A percentile compares a stretch with the other conserved stretches of the same genome.
Conservation (phyloP, 2,329 filamentous ascomycete species). For the Aspergillus japonicus region DNA sequence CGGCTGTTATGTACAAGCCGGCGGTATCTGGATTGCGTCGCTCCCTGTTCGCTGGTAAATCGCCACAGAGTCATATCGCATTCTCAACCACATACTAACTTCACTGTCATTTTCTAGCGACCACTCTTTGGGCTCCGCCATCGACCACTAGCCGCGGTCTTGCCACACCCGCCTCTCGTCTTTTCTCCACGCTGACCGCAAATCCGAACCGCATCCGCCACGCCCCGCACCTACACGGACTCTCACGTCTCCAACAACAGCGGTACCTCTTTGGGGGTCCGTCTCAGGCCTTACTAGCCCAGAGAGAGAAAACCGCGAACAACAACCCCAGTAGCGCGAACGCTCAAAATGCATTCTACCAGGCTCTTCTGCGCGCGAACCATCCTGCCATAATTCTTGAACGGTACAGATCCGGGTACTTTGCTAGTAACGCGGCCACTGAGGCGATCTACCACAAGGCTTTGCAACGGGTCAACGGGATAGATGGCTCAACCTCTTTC, state of each 20-base stretch:
- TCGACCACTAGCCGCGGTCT: conserved; percentile 19
- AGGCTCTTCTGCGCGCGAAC: conserved; percentile 82
- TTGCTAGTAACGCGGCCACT: conserved; percentile 74
- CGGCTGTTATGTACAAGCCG: conserved; percentile 19
- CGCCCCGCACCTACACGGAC: conserved; percentile 22
- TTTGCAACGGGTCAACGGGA: conserved; percentile 59
- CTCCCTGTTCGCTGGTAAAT: conserved; percentile 24
- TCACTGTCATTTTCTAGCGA: conserved; percentile 13
- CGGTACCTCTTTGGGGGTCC: conserved; percentile 42
- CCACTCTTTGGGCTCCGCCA: conserved; percentile 18
- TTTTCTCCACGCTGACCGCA: conserved; percentile 35
- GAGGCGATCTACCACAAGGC: conserved; percentile 78
- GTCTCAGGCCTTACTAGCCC: conserved; percentile 66
- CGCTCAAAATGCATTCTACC: conserved; percentile 91
- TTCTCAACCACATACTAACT: neutral
- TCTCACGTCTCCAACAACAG: conserved; percentile 35
- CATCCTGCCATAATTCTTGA: conserved; percentile 93
- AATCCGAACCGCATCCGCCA: conserved; percentile 27
- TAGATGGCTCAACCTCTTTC: conserved; percentile 27
- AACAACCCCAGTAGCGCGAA: conserved; percentile 84
- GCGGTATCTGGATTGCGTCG: conserved; percentile 19
- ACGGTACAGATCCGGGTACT: conserved; percentile 81
- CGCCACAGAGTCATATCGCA: neutral
- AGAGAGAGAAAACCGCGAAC: conserved; percentile 88
- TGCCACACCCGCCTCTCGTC: conserved; percentile 24